Evolutionary conservation across 768 basidiomycete species (phyloP), one percentile per base, ranked within the genome.

Genomic region (Phylloporus arenicola): DNA sequence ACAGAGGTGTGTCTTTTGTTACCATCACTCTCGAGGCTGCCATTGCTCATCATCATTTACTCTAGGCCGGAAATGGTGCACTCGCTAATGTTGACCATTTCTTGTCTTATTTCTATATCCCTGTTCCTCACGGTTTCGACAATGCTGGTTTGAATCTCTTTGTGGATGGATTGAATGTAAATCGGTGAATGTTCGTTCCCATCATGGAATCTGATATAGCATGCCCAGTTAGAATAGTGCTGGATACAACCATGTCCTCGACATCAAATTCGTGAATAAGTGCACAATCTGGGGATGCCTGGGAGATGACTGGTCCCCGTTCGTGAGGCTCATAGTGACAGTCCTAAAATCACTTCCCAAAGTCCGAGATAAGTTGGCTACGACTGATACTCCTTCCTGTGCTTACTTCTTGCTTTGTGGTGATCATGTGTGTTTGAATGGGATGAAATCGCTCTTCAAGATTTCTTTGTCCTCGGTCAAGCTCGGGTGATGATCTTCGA

Each of bases 61-160:
- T 40, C 22, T 43, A 94, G 88, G 76, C 72, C 1, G 95, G 95
- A 0, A 80, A 98, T 64, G 96, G 94, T 50, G 88, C 97, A 1
- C 76, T 97, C 14, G 86, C 84, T 3, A 81, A 86, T 54, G 77
- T 99, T 44, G 83, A 77, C 3, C 82, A 83, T 29, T 97, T 96
- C 64, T 68, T 82, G 43, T 94, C 96, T 0, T 98, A 99, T 68
- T 96, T 99, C 68, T 99, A 92, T 60, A 71, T 98, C 35, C 76
- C 90, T 3, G 80, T 84, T 29, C 96, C 96, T 29, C 80, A 86
- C 16, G 93, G 93, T 0, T 92, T 97, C 56, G 70, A 74, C 24
- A 71, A 76, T 29, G 75, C 78, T 16, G 92, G 97, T 58, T 61
- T 86, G 2, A 71, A 71, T 4, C 68, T 83, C 1, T 84, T 99